Base-by-base conservation (phyloP, 768 basidiomycete genomes). In the Boletus reticuloceps region DNA sequence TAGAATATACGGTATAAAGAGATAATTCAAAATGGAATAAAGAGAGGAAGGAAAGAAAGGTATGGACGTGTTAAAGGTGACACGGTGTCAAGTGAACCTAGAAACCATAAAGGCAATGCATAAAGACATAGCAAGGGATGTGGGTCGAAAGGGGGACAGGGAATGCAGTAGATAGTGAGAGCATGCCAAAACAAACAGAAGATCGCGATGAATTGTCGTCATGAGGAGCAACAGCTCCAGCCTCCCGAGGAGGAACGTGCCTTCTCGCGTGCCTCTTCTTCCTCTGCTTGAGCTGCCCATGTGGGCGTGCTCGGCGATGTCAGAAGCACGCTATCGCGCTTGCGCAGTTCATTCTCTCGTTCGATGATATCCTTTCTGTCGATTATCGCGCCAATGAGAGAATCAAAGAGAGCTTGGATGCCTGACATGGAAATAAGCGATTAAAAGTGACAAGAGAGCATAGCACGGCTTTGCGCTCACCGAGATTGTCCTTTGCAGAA, bases 401-500 rank as follows among this genome's bases (percentile, higher is more conserved):
- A 80, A 61, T 86, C 82, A 63, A 97, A 96, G 39, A 96, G 79
- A 47, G 79, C 74, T 69, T 87, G 80, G 56, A 97, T 88, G 51
- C 94, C 94, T 94, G 53, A 19, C 49, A 58, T 27, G 48, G 31
- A 29, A 37, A 53, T 11, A 16, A 25, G n/a, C 12, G 32, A 22
- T 64, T 32, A 62, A 50, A 39, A 54, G 43, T 59, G 53, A 53
- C 57, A 65, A 57, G 47, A 12, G 10, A 53, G 25, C 2, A 4
- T 27, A 48, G 17, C 32, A 49, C 19, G 27, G 45, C 38, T 39
- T 32, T 27, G 19, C 22, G 17, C 63, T 59, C 58, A 94, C 93
- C 94, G 32, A 74, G 65, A 65, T 91, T 88, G 63, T 94, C 92
- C 72, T 94, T 94, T 50, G 94, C 89, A 42, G 91, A 94, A 19